Evolutionary conservation across 108 stramenopile genomes (phyloP), one percentile per base, ranked within the genome.

Genomic region (Pseudonitzschia delicatissima): DNA sequence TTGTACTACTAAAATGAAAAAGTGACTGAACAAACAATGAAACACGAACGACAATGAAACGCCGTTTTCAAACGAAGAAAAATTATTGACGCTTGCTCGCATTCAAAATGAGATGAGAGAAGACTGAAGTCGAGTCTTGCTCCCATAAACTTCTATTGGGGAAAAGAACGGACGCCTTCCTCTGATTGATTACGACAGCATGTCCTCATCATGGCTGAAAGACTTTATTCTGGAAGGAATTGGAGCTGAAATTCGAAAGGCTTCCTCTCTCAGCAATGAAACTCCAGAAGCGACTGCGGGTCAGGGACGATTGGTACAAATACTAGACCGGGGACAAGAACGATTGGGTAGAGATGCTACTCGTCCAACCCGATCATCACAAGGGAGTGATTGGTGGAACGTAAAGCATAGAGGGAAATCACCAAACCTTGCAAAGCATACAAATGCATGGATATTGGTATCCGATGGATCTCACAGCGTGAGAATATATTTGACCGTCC

Each of bases 401-500:
- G 39, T 28, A 5, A 34, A 35, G 21, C 12, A 37, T 1, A 34
- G 27, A 17, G 61, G 35, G 23, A 15, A 2, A 3, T 21, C 33
- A 45, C 28, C 64, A 26, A 40, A 49, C 29, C 40, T 49, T 12
- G 1, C 27, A 3, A 45, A 23, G 5, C 17, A 64, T 25, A 45
- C 37, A 27, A 64, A 25, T n/a, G 47, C 60, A 2, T 70, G 60
- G 60, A 7, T 62, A 21, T 20, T 35, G 31, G 60, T 70, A 7
- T 50, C 69, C 8, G 69, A 70, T 52, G 69, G 69, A 28, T 32
- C 45, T 35, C 27, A 52, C 23, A 29, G 57, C 31, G 35, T 62
- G 7, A 15, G 21, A 48, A 50, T 27, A 11, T 31, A 70, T 36
- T 35, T 70, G 32, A 49, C 60, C 13, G 32, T 36, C 0, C 8